phyloP scores from a whole-genome alignment of 2,329 filamentous ascomycete species.

The Neoscytalidium dimidiatum region DNA sequence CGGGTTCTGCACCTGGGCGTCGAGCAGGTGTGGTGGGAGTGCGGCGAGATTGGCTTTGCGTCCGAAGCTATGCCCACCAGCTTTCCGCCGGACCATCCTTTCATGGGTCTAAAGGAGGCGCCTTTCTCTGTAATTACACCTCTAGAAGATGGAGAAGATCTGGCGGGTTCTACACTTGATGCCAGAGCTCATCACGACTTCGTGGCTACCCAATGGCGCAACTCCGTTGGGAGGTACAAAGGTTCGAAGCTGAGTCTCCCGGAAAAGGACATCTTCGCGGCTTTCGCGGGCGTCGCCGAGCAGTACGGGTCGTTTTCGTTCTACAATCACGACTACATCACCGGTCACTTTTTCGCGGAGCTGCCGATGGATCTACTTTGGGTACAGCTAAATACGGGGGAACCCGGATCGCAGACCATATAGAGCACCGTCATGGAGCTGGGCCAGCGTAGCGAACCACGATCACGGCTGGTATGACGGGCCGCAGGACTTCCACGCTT shows the following conservation, averaged over 20 bases:
- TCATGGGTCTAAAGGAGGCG: neutral
- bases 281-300: neutral
- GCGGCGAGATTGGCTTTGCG: neutral
- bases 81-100: neutral
- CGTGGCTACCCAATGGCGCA: neutral
- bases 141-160: neutral
- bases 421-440: neutral
- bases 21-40: constrained; percentile 10
- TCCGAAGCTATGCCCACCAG: neutral
- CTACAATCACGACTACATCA: neutral
- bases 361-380: neutral
- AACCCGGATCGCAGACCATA: neutral
- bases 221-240: neutral
- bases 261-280: neutral
- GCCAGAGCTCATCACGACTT: neutral
- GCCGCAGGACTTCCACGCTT: neutral
- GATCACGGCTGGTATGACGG: neutral
- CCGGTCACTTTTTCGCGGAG: neutral
- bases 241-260: neutral
- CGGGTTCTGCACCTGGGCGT: constrained; percentile 1
- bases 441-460: neutral
- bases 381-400: neutral
- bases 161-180: too few species aligned
- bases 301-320: neutral
- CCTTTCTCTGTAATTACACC: neutral